Base-by-base conservation (phyloP, 1,284 basidiomycete species). In the Cutaneotrichosporon dermatis region DNA sequence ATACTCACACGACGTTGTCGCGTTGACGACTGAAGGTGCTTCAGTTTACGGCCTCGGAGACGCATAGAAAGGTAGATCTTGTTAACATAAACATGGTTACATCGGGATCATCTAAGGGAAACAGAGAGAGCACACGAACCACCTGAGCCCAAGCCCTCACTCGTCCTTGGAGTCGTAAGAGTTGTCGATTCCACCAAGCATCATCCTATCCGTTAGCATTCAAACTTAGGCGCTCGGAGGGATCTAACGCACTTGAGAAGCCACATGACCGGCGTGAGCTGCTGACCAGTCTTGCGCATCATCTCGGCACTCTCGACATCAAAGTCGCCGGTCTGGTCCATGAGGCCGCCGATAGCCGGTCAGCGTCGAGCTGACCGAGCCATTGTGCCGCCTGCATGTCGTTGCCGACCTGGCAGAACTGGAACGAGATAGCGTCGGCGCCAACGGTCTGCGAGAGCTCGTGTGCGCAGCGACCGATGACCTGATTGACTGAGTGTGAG, bases 361-460 rank as follows among this genome's bases (percentile, higher is more conserved):
- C 58, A 15, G 57, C 51, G 58, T 63, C 61, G 36, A 63, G 25
- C 4, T 34, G 10, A 4, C 36, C 37, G 41, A 63, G 58, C 50
- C 51, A 63, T 48, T 63, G 55, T 2, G 54, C 51, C 12, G 55
- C 16, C 46, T 49, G 46, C 51, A 52, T 42, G 55, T 63, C 61
- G 55, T 58, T 58, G 43, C 60, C 60, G 44, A 61, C 49, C 56
- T 61, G 60, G 53, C 52, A 54, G 49, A 63, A 57, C 61, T 63
- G 61, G 58, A 51, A 51, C n/a, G 55, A 51, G 10, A 63, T n/a
- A 16, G 61, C 49, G 52, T 59, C 51, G 35, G 55, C 46, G 16
- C 61, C 61, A 52, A 45, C 49, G 8, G 36, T 40, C 34, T 51
- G 25, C 49, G 52, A 52, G 36, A 62, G 57, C 57, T 62, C 49